These are phyloP conservation scores for Naganishia sp. DNA, from an alignment of 1,284 basidiomycete genomes.

Conservation along the genomic window DNA sequence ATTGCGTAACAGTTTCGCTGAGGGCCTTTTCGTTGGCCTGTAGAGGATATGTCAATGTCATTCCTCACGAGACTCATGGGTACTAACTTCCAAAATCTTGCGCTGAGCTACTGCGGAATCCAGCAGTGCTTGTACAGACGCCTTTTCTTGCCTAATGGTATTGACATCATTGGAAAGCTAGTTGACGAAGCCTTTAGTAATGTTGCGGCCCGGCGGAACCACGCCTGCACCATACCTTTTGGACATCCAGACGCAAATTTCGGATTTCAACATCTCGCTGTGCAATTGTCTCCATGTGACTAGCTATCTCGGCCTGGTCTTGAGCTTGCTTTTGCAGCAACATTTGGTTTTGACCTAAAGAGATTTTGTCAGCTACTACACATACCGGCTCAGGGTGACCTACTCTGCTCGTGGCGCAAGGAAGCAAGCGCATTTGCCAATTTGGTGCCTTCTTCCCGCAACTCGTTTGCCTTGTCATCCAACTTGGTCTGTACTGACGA, in stretches of 20 bases:
- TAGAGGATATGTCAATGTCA: background rate
- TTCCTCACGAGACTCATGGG: background rate
- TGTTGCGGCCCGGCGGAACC: background rate
- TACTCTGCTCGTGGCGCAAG: constrained; percentile 30
- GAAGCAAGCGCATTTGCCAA: constrained; percentile 28
- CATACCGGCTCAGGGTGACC: background rate
- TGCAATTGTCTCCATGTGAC: constrained; percentile 23
- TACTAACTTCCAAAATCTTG: constrained; percentile 26
- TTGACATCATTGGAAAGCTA: constrained; percentile 25
- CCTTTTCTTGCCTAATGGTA: constrained; percentile 24
- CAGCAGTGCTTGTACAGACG: constrained; percentile 14
- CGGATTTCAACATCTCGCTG: constrained; percentile 29
- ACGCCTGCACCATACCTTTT: constrained; percentile 1
- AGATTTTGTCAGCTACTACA: background rate
- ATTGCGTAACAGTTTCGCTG: constrained; percentile 11
- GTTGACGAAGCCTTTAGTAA: background rate
- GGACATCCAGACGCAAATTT: constrained; percentile 16
- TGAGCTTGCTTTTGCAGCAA: constrained; percentile 27
- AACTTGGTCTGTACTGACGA: background rate
- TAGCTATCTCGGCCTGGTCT: constrained; percentile 24
- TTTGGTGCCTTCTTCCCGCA: constrained; percentile 23
- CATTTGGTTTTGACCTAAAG: constrained; percentile 22
- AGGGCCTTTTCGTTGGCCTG: constrained; percentile 28
- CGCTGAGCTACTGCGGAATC: constrained; percentile 26
- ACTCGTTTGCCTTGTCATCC: constrained; percentile 23